Base-by-base conservation (phyloP, 2,329 filamentous ascomycete species). In the Lachnellula occidentalis region DNA sequence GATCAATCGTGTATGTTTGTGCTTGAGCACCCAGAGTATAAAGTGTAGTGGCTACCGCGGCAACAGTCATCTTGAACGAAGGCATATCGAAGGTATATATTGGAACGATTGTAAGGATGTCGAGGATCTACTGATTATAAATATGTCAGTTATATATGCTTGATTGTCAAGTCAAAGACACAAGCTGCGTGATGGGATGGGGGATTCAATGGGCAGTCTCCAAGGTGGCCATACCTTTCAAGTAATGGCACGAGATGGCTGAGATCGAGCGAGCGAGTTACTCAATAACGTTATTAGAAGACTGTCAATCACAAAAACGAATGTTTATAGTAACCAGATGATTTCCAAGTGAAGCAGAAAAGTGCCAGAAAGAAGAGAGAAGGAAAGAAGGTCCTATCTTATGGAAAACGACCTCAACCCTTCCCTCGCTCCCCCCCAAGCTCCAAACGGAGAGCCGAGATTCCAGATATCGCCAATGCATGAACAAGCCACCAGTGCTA, bases 1-100 rank as follows among this genome's bases (percentile, higher is more conserved):
- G 87, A 50, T 87, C 76, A 67, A 92, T 85, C 34, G 62, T 60
- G 66, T 84, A 83, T 58, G 77, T 77, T 60, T 79, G 77, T 60
- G 81, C 78, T 17, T 54, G 54, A 15, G 61, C 58, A 42, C 55
- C 55, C 56, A 76, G 71, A 61, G 78, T 69, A 42, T 65, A 57
- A 58, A 85, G 71, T 58, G 78, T 73, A 41, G 78, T 67, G 65
- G 80, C 81, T 62, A 78, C 69, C 57, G 77, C 71, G 59, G 75
- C 61, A 19, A 58, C 41, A 15, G 61, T 59, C 45, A 54, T 71
- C 69, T 75, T 78, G 69, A 82, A 68, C 31, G 78, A 81, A 64
- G 74, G 74, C 82, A 86, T 86, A 34, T 58, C 22, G 47, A 58
- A 12, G 17, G 12, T 41, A 8, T 9, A 42, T 22, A n/a, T 24